phyloP scores from a whole-genome alignment of 2,329 filamentous ascomycete genomes.

The Colletotrichum zoysiae region DNA sequence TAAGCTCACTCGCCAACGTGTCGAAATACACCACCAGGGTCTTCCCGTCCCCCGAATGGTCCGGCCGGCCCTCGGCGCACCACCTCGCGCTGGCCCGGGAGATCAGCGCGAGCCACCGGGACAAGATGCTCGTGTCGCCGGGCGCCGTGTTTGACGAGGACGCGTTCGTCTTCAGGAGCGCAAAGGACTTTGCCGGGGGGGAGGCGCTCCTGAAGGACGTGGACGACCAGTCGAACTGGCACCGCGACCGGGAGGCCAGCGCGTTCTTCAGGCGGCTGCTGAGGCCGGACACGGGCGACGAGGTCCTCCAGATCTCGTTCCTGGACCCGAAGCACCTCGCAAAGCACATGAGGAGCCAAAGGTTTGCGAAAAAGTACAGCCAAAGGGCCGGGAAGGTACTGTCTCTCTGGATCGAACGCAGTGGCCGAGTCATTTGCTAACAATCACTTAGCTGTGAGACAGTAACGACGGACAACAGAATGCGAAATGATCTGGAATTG shows the following conservation, averaged over 20 bases:
- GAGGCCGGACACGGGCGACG: neutral
- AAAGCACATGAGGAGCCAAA: no score
- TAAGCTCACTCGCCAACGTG: neutral
- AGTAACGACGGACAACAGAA: no score
- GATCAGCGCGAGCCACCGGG: neutral
- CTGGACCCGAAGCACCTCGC: neutral
- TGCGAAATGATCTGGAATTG: no score
- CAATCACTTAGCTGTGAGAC: neutral
- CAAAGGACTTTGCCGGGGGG: neutral
- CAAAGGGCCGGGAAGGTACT: neutral
- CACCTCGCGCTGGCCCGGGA: neutral
- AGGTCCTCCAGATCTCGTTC: neutral
- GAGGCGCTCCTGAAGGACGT: neutral
- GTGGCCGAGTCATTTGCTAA: neutral
- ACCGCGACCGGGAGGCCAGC: neutral
- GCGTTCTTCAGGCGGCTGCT: neutral
- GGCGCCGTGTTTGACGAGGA: neutral
- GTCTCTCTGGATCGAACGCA: no score
- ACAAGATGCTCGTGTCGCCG: constrained; percentile 5
- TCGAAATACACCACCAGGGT: neutral
- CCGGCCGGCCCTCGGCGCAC: neutral
- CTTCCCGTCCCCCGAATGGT: neutral
- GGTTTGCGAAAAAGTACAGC: neutral
- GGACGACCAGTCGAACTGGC: neutral
- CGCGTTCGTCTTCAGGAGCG: neutral